A percentile compares a stretch with the other conserved stretches of the same genome.
Conservation (phyloP, 441 rosid species). For the Adansonia rubrostipa region DNA sequence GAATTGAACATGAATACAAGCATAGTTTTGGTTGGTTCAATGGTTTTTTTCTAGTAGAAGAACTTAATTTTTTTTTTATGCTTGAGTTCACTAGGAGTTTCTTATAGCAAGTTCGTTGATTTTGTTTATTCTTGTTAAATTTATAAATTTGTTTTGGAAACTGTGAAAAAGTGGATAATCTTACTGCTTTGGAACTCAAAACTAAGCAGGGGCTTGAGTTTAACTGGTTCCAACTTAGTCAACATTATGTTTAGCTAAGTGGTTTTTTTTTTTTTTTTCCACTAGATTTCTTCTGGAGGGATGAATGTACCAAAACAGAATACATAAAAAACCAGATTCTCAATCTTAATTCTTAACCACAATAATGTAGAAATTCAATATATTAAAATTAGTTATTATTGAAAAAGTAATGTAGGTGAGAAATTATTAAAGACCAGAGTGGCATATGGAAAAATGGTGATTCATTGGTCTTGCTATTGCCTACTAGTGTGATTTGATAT, state of each 20-base stretch:
- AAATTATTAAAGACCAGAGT: background rate
- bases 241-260: background rate
- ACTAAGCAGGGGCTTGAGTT: background rate
- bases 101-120: slow-evolving; percentile 1
- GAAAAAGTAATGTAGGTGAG: background rate
- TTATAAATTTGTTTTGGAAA: background rate
- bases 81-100: background rate
- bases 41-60: background rate
- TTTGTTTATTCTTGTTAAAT: background rate
- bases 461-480: background rate
- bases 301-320: background rate
- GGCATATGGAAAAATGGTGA: background rate
- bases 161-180: background rate
- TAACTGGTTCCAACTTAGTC: background rate
- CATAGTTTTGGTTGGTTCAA: background rate
- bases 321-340: background rate
- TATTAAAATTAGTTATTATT: background rate
- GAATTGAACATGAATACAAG: background rate
- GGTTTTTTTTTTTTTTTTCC: background rate
- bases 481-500: background rate
- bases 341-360: background rate
- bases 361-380: background rate
- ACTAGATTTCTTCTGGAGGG: background rate
- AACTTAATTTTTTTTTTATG: background rate
- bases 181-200: background rate